phyloP scores from a whole-genome alignment of 306 rosid species.

The Lotus japonicus region DNA sequence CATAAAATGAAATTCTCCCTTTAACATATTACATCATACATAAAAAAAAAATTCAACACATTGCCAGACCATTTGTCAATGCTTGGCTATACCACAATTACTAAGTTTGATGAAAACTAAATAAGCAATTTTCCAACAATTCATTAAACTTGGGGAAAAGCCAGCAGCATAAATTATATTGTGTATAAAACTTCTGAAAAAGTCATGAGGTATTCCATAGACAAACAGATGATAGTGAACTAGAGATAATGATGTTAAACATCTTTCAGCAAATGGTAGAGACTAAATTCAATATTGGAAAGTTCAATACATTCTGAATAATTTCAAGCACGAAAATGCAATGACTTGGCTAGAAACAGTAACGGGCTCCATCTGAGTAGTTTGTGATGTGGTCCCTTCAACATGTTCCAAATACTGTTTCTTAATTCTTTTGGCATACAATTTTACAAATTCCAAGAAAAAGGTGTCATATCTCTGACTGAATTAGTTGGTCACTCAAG shows the following conservation, averaged over 20 bases:
- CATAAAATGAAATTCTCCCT: slow-evolving; percentile 7
- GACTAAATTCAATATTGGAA: too few relatives aligned
- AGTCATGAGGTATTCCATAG: not conserved
- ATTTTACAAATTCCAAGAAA: not conserved
- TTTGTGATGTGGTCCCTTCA: too few relatives aligned
- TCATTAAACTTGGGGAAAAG: not conserved
- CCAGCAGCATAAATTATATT: not conserved
- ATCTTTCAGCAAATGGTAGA: not conserved
- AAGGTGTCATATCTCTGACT: not conserved
- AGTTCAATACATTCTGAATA: too few relatives aligned
- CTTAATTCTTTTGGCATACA: too few relatives aligned
- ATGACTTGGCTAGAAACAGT: too few relatives aligned
- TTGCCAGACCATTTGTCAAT: not conserved
- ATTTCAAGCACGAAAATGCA: too few relatives aligned
- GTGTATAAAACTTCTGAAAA: not conserved
- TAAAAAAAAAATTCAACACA: not conserved
- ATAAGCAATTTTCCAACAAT: not conserved
- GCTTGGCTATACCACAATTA: not conserved
- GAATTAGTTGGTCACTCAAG: not conserved
- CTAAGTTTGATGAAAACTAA: not conserved
- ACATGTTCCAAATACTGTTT: too few relatives aligned
- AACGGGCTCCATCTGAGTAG: too few relatives aligned
- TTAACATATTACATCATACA: not conserved
- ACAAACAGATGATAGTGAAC: not conserved
- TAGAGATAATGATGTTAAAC: not conserved